Conservation (phyloP, 2,329 filamentous ascomycete species). For the Emergomyces orientalis region DNA sequence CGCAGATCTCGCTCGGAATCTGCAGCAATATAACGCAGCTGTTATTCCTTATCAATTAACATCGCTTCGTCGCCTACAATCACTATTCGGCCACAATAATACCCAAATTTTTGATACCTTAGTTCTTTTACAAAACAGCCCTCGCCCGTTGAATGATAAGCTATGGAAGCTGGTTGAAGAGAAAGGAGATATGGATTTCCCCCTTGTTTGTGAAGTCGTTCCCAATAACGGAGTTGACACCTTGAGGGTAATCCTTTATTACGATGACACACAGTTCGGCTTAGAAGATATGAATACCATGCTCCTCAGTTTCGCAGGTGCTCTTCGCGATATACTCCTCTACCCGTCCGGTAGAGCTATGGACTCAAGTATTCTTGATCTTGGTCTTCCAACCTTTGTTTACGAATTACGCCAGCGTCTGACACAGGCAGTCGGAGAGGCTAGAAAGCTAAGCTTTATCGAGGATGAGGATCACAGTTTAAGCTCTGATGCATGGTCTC, state of each 20-base stretch:
- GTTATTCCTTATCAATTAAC: constrained; percentile 63
- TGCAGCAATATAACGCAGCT: constrained; percentile 55
- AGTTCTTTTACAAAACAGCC: constrained; percentile 63
- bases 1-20: constrained; percentile 47
- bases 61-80: constrained; percentile 62
- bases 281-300: constrained; percentile 20
- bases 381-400: constrained; percentile 23
- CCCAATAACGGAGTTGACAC: constrained; percentile 46
- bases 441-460: background rate
- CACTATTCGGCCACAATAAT: constrained; percentile 37
- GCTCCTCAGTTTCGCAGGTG: constrained; percentile 23
- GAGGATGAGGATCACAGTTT: background rate
- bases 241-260: constrained; percentile 55
- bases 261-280: constrained; percentile 34
- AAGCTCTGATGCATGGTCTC: constrained; percentile 37
- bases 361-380: constrained; percentile 20
- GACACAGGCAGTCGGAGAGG: too few relatives aligned
- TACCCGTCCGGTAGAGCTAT: constrained; percentile 25
- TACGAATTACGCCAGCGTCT: background rate
- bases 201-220: constrained; percentile 65
- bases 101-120: constrained; percentile 67
- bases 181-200: constrained; percentile 52
- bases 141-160: constrained; percentile 34
- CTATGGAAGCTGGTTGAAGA: constrained; percentile 47
- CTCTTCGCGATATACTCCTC: constrained; percentile 27